Evolutionary conservation across 2,329 filamentous ascomycete species (phyloP), one percentile per base, ranked within the genome.

Genomic region (Pseudocercospora macadamiae): DNA sequence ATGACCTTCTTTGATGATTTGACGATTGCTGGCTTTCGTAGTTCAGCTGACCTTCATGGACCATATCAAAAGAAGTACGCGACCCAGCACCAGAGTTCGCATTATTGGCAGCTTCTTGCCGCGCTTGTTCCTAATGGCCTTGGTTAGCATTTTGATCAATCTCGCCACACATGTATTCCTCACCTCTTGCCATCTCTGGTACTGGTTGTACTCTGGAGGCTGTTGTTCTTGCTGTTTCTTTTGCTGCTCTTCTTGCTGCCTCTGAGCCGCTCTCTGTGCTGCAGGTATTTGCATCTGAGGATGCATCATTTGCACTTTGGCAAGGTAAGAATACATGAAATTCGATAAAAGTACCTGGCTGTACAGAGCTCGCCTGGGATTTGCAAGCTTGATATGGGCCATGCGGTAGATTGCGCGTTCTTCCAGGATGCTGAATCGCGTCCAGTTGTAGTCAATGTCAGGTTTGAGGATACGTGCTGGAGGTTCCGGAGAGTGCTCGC

Each of bases 321-420:
- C 95, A 64, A 99, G 84, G 74, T 99, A 99, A 57, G 92, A 95
- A 78, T 99, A 99, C 95, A 99, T 99, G 76, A 99, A 99, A 75
- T 99, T 99, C 77, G 93, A 97, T 66, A 99, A 84, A 59, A 99
- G 81, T 19, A 99, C 95, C 75, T 99, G 95, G 60, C 93, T 97
- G 71, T 96, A 89, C 52, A 99, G 79, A 37, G 93, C 90, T 56
- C 95, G 88, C 44, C 93, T 88, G 34, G 95, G 95, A 72, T 99
- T 97, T n/a, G 95, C 95, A 61, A 99, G 85, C 76, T 99, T 99
- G 77, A 97, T 96, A 73, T 99, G 95, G 16, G 95, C 95, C 91
- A 99, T 96, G 61, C 95, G 87, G 76, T 99, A 99, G 60, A 99
- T 99, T 18, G 95, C 95, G 59, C 95, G 85, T 78, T 99, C 95